These are phyloP conservation scores for Cairneyella variabilis DNA, from an alignment of 495 filamentous ascomycete genomes.

Conservation along the genomic window DNA sequence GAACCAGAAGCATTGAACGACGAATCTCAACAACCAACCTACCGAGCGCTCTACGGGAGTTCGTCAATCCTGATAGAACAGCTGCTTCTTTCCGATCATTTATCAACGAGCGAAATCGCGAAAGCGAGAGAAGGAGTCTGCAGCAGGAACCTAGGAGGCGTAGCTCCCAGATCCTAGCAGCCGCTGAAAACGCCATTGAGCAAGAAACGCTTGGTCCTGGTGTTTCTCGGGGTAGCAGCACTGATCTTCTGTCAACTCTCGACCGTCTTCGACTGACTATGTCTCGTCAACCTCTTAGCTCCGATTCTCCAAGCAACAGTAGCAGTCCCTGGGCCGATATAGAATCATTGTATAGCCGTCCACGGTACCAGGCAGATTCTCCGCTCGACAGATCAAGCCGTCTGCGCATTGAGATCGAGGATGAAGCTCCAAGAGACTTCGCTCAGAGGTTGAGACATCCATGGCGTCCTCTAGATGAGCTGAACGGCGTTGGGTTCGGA, in stretches of 20 bases:
- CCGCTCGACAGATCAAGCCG: constrained; percentile 18
- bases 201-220: constrained; percentile 5
- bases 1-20: constrained; percentile 6
- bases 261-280: constrained; percentile 20
- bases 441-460: constrained; percentile 21
- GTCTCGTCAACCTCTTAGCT: background rate
- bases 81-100: constrained; percentile 21
- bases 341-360: constrained; percentile 30
- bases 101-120: constrained; percentile 27
- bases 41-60: constrained; percentile 22
- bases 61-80: constrained; percentile 23
- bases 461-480: constrained; percentile 17
- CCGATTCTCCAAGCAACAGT: constrained; percentile 15
- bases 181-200: constrained; percentile 16
- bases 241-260: constrained; percentile 12
- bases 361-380: constrained; percentile 23
- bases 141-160: constrained; percentile 17
- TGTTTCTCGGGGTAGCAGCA: constrained; percentile 2
- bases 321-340: constrained; percentile 30
- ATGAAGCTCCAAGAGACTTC: constrained; percentile 21
- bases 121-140: constrained; percentile 18
- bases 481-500: background rate
- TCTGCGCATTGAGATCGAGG: constrained; percentile 20
- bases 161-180: constrained; percentile 18
- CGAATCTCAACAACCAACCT: constrained; percentile 9